Percentiles rank a stretch among this genome's conserved stretches.
These are phyloP conservation scores for Neltuma alba DNA, from an alignment of 306 rosid species.

Conservation along the genomic window DNA sequence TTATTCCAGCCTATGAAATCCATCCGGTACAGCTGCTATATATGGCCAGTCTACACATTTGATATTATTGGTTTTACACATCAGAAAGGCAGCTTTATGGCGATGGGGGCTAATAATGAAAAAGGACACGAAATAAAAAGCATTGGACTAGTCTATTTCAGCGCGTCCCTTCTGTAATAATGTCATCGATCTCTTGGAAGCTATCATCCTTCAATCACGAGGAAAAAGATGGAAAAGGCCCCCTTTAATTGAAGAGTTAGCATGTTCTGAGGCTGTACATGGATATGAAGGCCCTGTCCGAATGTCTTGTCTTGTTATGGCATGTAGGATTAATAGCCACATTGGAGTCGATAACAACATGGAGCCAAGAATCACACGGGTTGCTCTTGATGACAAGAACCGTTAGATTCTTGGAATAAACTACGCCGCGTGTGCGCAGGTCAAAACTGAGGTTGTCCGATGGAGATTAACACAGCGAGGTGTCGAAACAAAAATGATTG, in stretches of 20 bases:
- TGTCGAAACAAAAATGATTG: slow-evolving; percentile 20
- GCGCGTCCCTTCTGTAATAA: background rate
- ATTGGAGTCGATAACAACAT: slow-evolving; percentile 21
- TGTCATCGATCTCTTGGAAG: background rate
- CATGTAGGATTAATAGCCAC: slow-evolving; percentile 21
- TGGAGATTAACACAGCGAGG: slow-evolving; percentile 1
- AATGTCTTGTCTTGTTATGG: slow-evolving; percentile 32
- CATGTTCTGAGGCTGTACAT: background rate
- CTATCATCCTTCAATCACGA: slow-evolving; percentile 37
- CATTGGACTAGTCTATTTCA: slow-evolving; percentile 27
- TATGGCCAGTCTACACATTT: no score
- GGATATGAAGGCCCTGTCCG: background rate
- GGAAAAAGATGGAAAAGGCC: slow-evolving; percentile 11
- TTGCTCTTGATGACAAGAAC: slow-evolving; percentile 19
- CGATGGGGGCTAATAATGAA: background rate
- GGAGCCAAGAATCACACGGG: background rate
- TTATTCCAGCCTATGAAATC: background rate
- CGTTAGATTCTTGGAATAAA: slow-evolving; percentile 49
- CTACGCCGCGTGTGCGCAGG: slow-evolving; percentile 1
- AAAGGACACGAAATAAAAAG: slow-evolving; percentile 9
- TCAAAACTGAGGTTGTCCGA: slow-evolving; percentile 9
- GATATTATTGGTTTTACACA: background rate
- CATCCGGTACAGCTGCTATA: background rate
- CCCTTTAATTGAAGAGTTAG: background rate
- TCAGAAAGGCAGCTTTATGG: background rate